Evolutionary conservation across 179 eudicot genomes (phyloP).

Genomic region (Patellifolia procumbens): DNA sequence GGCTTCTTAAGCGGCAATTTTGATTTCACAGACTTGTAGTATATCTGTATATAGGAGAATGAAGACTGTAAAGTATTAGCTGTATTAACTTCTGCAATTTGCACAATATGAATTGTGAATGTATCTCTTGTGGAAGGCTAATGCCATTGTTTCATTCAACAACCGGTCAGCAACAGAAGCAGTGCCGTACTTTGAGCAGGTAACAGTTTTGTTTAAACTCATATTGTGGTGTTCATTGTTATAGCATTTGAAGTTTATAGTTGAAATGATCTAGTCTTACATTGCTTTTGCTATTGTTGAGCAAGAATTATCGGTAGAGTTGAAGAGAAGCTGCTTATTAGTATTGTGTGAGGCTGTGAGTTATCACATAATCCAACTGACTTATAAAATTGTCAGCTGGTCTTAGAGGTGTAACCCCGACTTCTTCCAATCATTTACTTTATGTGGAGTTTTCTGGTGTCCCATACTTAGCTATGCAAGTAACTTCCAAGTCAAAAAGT

Average conservation of each 20-base stretch:
- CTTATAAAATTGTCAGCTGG: not conserved
- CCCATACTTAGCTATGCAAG: not conserved
- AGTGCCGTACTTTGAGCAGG: constrained; percentile 98
- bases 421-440: not conserved
- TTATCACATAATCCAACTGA: not conserved
- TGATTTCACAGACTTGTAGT: not conserved
- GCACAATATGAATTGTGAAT: constrained; percentile 28
- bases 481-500: not conserved
- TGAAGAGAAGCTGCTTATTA: not conserved
- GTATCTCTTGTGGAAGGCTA: constrained; percentile 71
- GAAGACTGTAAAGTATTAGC: constrained; percentile 12
- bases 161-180: constrained; percentile 97
- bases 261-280: not conserved
- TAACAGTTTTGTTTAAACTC: constrained; percentile 21
- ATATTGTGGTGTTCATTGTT: not conserved
- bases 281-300: not conserved
- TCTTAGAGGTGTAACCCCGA: not conserved
- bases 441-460: not conserved
- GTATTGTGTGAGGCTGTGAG: not conserved
- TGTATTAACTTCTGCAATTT: constrained; percentile 18
- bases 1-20: constrained; percentile 10
- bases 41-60: not conserved
- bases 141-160: constrained; percentile 91
- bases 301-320: not conserved
- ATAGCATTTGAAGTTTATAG: not conserved